Percentiles rank a stretch among this genome's conserved stretches.
Conservation (phyloP, 495 filamentous ascomycete genomes). For the Lasiosphaeria miniovina region DNA sequence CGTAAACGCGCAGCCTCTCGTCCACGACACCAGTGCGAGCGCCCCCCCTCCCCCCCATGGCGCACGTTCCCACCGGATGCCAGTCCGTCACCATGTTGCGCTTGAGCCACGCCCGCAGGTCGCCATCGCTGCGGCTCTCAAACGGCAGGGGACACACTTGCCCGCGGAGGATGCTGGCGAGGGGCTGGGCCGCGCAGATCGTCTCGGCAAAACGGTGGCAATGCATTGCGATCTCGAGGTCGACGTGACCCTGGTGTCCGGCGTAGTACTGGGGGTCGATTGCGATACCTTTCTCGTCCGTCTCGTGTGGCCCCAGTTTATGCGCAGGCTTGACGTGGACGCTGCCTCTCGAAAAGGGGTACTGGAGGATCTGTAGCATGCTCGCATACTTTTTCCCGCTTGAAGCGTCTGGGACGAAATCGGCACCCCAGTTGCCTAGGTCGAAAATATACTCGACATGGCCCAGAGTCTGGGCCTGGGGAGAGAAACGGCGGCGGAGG, state of each 20-base stretch:
- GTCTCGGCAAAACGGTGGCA: constrained; percentile 41
- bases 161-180: constrained; percentile 36
- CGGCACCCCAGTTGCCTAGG: constrained; percentile 48
- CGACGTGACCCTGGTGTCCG: constrained; percentile 37
- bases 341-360: constrained; percentile 49
- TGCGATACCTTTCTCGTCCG: not conserved
- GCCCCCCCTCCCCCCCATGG: constrained; percentile 45
- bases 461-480: constrained; percentile 30
- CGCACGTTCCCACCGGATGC: constrained; percentile 53
- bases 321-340: constrained; percentile 41
- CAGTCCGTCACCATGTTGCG: constrained; percentile 41
- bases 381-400: constrained; percentile 48
- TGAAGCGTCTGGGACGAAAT: constrained; percentile 31
- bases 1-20: constrained; percentile 48
- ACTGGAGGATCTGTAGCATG: constrained; percentile 53
- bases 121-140: constrained; percentile 27
- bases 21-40: constrained; percentile 46
- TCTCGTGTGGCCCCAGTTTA: not conserved
- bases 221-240: constrained; percentile 41
- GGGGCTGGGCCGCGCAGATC: constrained; percentile 41
- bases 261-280: constrained; percentile 48
- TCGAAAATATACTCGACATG: constrained; percentile 54
- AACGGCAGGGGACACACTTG: constrained; percentile 38
- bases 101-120: constrained; percentile 37
- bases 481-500: constrained; percentile 33